Base-by-base conservation (phyloP, 108 stramenopile genomes). In the Skeletonema grethae region DNA sequence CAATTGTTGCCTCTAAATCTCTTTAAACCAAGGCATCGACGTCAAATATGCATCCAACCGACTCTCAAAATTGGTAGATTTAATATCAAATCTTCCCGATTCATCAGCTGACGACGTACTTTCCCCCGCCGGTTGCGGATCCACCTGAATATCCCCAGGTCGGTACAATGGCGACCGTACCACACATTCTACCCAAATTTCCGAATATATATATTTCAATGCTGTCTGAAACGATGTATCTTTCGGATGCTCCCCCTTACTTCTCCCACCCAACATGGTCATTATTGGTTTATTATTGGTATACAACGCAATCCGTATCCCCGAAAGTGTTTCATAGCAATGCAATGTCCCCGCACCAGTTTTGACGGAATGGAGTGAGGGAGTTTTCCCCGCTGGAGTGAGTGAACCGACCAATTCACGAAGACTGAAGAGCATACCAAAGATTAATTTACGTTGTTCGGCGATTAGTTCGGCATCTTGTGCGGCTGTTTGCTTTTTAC, bases 361-460 rank as follows among this genome's bases (percentile, higher is more conserved):
- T 50, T 84, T 83, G 28, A 95, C 87, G 35, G 90, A 74, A 43
- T 95, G 91, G 9, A 95, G 69, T 32, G 59, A 78, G 83, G 22
- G 58, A 56, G 29, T 50, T 53, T 67, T 76, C 5, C 75, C 57
- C 64, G 83, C 78, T 11, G 94, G 92, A n/a, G 86, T 85, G 24
- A 95, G 65, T 65, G 76, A 87, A n/a, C 88, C 83, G 12, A 87
- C 83, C 9, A 95, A 65, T 67, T 95, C 95, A 24, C 88, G 73
- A 5, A 95, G 77, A 43, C 90, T 91, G 76, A 90, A 93, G 6
- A 95, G 57, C 95, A 95, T 95, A 13, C 95, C 95, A 88, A 93
- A 95, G 67, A 95, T 85, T 10, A 95, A 84, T 62, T 95, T 95
- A 31, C 90, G 86, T 72, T 93, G 89, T 70, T 95, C 95, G 9